These are phyloP conservation scores for Oemleria cerasiformis DNA, from an alignment of 306 rosid genomes.

Conservation along the genomic window DNA sequence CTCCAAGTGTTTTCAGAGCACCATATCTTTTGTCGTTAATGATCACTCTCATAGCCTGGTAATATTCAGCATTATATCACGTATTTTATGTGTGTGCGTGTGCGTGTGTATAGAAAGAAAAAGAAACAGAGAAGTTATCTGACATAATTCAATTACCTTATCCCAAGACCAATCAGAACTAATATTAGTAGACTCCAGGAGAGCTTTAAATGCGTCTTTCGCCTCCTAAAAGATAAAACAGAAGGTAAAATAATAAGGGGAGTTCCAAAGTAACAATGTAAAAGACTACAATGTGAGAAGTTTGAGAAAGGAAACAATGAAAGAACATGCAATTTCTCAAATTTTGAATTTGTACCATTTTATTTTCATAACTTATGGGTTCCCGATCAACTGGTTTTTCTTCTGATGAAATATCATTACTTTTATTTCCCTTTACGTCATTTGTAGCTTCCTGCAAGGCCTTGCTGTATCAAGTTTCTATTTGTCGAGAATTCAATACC, in stretches of 20 bases:
- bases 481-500: constrained; percentile 26
- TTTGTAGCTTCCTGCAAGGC: constrained; percentile 52
- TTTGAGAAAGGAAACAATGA: background rate
- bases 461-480: constrained; percentile 29
- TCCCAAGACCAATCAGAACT: constrained; percentile 99
- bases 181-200: constrained; percentile 77
- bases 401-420: constrained; percentile 49
- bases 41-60: constrained; percentile 84
- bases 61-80: constrained; percentile 25
- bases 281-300: background rate
- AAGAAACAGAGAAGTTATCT: background rate
- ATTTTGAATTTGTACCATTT: constrained; percentile 49
- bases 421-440: constrained; percentile 46
- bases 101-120: no score
- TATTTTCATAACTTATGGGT: constrained; percentile 57
- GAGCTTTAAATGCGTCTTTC: constrained; percentile 77
- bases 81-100: no score
- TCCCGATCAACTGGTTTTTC: constrained; percentile 68
- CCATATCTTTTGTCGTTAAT: constrained; percentile 90
- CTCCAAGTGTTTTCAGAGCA: constrained; percentile 84
- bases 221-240: constrained; percentile 62
- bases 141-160: constrained; percentile 56
- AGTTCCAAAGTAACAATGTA: constrained; percentile 15
- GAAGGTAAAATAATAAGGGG: constrained; percentile 6
- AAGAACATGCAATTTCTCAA: background rate